Percentiles rank a stretch among this genome's conserved stretches.
Evolutionary conservation across 2,329 filamentous ascomycete genomes (phyloP).

Genomic region (Curvularia lunata): DNA sequence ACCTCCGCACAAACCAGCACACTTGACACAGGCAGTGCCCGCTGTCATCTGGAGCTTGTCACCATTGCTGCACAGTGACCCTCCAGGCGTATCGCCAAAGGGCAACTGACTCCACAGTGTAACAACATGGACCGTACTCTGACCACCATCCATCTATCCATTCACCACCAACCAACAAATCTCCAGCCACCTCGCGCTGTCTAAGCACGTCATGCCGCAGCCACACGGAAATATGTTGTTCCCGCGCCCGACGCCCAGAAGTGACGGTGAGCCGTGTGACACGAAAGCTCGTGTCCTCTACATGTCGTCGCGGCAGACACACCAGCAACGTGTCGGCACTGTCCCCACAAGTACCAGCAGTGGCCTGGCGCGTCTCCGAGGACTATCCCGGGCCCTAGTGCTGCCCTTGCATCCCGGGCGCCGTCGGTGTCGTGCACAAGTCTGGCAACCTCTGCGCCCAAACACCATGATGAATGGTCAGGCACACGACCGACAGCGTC

Average conservation of each 20-base stretch:
- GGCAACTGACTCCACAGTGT: not conserved
- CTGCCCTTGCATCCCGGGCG: conserved; percentile 17
- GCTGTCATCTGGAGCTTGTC: conserved; percentile 10
- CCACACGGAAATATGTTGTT: conserved; percentile 20
- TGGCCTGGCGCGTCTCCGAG: conserved; percentile 6
- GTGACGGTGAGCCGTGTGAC: conserved; percentile 30
- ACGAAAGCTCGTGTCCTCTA: conserved; percentile 23
- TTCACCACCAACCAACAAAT: conserved; percentile 1
- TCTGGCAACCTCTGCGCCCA: conserved; percentile 13
- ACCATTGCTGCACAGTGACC: conserved; percentile 1
- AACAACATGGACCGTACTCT: conserved; percentile 9
- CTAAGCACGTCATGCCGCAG: conserved; percentile 19
- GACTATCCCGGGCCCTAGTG: conserved; percentile 15
- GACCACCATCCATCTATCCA: conserved; percentile 8
- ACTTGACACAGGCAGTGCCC: conserved; percentile 18
- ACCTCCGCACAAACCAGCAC: conserved; percentile 4
- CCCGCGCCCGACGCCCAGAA: conserved; percentile 19
- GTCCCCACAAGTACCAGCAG: conserved; percentile 16
- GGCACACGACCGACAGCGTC: conserved; percentile 22
- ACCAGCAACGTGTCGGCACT: conserved; percentile 12
- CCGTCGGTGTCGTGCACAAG: conserved; percentile 32
- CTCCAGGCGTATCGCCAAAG: conserved; percentile 13
- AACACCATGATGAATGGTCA: conserved; percentile 22
- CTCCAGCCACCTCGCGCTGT: conserved; percentile 8
- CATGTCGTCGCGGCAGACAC: conserved; percentile 16